Base-by-base conservation (phyloP, 2,329 filamentous ascomycete species). In the Penicillium crustosum region DNA sequence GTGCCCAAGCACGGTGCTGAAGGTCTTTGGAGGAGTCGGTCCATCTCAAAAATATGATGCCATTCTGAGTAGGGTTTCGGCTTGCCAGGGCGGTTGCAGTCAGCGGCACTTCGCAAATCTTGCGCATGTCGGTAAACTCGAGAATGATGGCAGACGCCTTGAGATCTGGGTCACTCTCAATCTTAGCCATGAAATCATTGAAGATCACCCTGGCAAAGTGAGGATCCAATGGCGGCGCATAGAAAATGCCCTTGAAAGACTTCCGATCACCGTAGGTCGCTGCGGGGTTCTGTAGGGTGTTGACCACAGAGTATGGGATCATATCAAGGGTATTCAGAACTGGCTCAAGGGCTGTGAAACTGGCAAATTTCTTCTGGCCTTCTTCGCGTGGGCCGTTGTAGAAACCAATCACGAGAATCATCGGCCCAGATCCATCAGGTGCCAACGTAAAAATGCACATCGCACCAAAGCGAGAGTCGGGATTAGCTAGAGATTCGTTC, bases 391-490 rank as follows among this genome's bases (percentile, higher is more conserved):
- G 67, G 19, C 77, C 76, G 43, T 77, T 76, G 57, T 74, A 77
- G 56, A 75, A 73, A 27, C 71, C 60, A 7, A 69, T 58, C 6
- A 73, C 64, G 17, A 72, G 58, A 12, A 72, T 61, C 57, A 74
- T 66, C 0, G 75, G 73, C 10, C 66, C 62, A 3, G 68, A 67
- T 1, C 67, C 66, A 21, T 65, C 69, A 0, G 71, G 70, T 0
- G 73, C 75, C 15, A 69, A 66, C 0, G 69, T 57, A 12, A 70
- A 61, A 41, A 73, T 57, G 29, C 64, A 68, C 42, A 75, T 66
- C 2, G 69, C 70, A 2, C 64, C 68, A 2, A 83, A 85, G 57
- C 85, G 81, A 9, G 81, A 79, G 15, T 87, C 82, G 0, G 84
- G 85, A 1, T 83, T 81, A 3, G 81, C 83, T 1, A 85, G 77